Percentiles rank a stretch among this genome's conserved stretches.
Evolutionary conservation across 768 basidiomycete species (phyloP).

Genomic region (Boletus reticuloceps): DNA sequence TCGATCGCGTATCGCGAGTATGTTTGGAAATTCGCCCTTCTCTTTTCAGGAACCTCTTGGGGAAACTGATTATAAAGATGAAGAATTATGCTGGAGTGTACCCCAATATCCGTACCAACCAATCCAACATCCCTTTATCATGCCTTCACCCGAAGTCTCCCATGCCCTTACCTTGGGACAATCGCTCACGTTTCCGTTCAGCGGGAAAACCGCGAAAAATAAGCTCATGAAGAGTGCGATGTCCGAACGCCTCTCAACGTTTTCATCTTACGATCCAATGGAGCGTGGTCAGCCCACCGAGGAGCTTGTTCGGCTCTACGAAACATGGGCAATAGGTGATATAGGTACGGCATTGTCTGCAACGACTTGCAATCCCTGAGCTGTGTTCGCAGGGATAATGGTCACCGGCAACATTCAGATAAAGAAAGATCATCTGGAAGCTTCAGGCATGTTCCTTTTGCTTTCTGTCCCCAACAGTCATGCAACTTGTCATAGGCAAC

Average conservation of each 20-base stretch:
- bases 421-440: slow-evolving; percentile 34
- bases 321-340: slow-evolving; percentile 32
- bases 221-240: slow-evolving; percentile 35
- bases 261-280: slow-evolving; percentile 28
- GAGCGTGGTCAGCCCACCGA: slow-evolving; percentile 33
- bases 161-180: slow-evolving; percentile 23
- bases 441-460: slow-evolving; percentile 24
- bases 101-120: slow-evolving; percentile 16
- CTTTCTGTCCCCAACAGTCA: not conserved
- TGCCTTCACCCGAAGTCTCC: slow-evolving; percentile 16
- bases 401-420: slow-evolving; percentile 35
- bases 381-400: slow-evolving; percentile 25
- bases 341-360: slow-evolving; percentile 21
- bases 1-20: slow-evolving; percentile 6
- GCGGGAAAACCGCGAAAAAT: slow-evolving; percentile 29
- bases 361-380: not conserved
- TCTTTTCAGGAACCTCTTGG: slow-evolving; percentile 15
- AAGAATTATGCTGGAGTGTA: not conserved
- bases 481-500: slow-evolving; percentile 19
- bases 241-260: slow-evolving; percentile 35
- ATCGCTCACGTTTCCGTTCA: slow-evolving; percentile 29
- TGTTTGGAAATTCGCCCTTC: slow-evolving; percentile 11
- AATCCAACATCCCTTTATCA: slow-evolving; percentile 9
- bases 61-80: slow-evolving; percentile 31
- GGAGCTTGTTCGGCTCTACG: slow-evolving; percentile 33